Base-by-base conservation (phyloP, 2,329 filamentous ascomycete genomes). In the Diaporthe capsici region DNA sequence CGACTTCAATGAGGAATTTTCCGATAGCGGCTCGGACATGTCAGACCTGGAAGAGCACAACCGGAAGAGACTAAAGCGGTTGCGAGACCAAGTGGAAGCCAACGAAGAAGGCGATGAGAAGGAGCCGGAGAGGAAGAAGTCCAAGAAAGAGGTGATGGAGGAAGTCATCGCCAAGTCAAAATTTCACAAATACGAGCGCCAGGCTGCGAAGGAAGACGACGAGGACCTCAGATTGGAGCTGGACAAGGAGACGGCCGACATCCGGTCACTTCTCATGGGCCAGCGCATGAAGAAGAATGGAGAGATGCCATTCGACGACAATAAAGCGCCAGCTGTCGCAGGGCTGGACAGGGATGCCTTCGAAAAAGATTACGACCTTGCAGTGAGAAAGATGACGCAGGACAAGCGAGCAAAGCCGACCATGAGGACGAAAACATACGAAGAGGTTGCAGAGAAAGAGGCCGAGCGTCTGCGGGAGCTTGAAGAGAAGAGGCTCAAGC, bases 91-190 rank as follows among this genome's bases (percentile, higher is more conserved):
- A 44, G 79, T 87, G 37, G 82, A 82, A 39, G 81, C 85, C 31
- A 84, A 87, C 42, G 88, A 86, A 0, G 85, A 84, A 42, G 88
- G 85, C 6, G 87, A 87, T 8, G 86, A 85, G 49, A 88, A 88
- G 28, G 86, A 92, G 77, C 95, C 95, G 0, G 94, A 96, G 80
- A 90, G 93, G 76, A 98, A 98, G 84, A 99, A 98, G 87, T 93
- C 93, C 4, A 98, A 98, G 85, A 94, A 97, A 72, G 97, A 99
- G 84, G 94, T 99, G 68, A 98, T 98, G 95, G 94, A 98, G 81
- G 97, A 99, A 84, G 90, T 99, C 77, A 98, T 99, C 79, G 95
- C 96, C 76, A 99, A 99, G 85, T 98, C 96, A 1, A 99, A 99
- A 83, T 89, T 94, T 77, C 91, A 98, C 89, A 98, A 98, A 85